Evolutionary conservation across 345 rosid species (phyloP), one percentile per base, ranked within the genome.

Genomic region (Melastoma malabathricum): DNA sequence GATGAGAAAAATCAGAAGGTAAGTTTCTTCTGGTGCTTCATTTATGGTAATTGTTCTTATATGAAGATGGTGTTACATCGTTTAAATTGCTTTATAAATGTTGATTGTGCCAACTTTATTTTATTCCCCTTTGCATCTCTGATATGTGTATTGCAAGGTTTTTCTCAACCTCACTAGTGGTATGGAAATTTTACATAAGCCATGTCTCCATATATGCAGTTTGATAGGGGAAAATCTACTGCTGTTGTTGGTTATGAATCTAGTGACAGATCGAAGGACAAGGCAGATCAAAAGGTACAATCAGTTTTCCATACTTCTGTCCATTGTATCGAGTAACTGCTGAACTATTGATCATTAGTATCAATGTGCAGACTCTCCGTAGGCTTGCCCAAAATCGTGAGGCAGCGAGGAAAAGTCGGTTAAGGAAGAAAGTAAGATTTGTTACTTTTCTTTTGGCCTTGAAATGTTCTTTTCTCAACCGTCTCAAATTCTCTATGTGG

Each of bases 311-410:
- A 72, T 57, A 17, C 15, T 58, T 43, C 48, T 6, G 58, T 45
- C 57, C 48, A 15, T 3, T 19, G 15, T n/a, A 5, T 48, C 43
- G 43, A 13, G 5, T 22, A 15, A 43, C 58, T 14, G 69, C 3
- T 52, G 58, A 43, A 10, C 50, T 10, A 58, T 58, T 59, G 56
- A 64, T 65, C 51, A 34, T 57, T 54, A 25, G 51, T 65, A 57
- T 62, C 58, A 66, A 67, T 68, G 41, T 58, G 57, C 79, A 89
- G 96, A 82, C 89, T 47, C 89, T 90, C 68, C 92, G 96, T 48
- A 78, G 96, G 67, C 94, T 90, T 61, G 98, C 98, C 62, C 98
- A 90, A 71, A 90, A 90, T 65, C 88, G 96, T 1, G 98, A 90
- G 72, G 98, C 98, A 22, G 98, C 98, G 43, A 80, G 98, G 68